Conservation (phyloP, 148 eudicot genomes). For the Camellia japonica region DNA sequence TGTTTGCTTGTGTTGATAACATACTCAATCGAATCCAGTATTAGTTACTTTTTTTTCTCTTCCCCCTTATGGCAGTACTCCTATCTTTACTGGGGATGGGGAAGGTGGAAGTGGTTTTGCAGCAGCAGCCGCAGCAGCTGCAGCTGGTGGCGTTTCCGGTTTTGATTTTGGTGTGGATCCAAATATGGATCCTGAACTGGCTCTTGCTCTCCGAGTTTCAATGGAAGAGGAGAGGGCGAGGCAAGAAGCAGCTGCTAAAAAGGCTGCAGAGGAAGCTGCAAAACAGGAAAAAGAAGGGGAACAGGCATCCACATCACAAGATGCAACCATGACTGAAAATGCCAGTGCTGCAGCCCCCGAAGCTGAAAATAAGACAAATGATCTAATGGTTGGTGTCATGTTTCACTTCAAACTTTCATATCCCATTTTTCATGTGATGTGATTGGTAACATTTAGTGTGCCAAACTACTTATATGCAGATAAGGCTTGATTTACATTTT, state of each 20-base stretch:
- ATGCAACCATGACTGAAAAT: conserved; percentile 77
- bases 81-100: conserved; percentile 94
- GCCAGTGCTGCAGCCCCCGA: conserved; percentile 51
- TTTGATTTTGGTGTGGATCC: conserved; percentile 99
- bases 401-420: not conserved
- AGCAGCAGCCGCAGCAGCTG: conserved; percentile 89
- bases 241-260: conserved; percentile 97
- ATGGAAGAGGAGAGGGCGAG: conserved; percentile 99
- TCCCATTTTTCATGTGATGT: not conserved
- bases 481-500: not conserved
- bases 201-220: conserved; percentile 95
- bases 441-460: not conserved
- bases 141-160: conserved; percentile 93
- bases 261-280: conserved; percentile 83
- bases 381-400: conserved; percentile 46
- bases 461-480: not conserved
- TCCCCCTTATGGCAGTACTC: conserved; percentile 53
- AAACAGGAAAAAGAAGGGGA: conserved; percentile 65
- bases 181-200: conserved; percentile 94
- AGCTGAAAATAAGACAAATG: conserved; percentile 58
- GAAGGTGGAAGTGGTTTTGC: conserved; percentile 97
- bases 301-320: conserved; percentile 67
- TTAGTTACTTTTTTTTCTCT: not conserved
- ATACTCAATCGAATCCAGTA: not conserved
- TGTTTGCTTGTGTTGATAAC: not conserved